Evolutionary conservation across 1,284 basidiomycete genomes (phyloP), one percentile per base, ranked within the genome.

Genomic region (Rhodotorula sp.): DNA sequence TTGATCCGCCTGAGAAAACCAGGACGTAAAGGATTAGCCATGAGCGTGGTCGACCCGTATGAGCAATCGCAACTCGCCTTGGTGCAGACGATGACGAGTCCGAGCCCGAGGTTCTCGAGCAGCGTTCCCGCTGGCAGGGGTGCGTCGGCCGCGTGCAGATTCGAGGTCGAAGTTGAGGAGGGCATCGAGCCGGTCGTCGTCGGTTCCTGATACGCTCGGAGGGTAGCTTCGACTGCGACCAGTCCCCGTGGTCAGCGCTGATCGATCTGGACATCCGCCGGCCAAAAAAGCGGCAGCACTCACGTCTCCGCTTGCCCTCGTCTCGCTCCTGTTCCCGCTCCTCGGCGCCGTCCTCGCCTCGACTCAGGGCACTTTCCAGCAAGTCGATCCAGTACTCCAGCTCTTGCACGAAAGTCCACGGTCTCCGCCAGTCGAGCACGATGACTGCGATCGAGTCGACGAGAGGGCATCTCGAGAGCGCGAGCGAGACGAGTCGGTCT

Each of bases 381-480:
- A 91, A 92, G 65, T 81, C 82, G 59, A 98, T 83, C 96, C 96
- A 98, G 58, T 84, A 87, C 70, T 91, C 84, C 8, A 99, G 84
- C 79, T 98, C 91, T n/a, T 90, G 87, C 1, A 96, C 81, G 82
- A 98, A 97, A 0, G 89, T 87, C 88, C 91, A 93, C 0, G 96
- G 96, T 76, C 87, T 87, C 76, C 93, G 93, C 96, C 95, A 98
- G 81, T 99, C 96, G n/a, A 98, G 84, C 0, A 90, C 87, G 77
- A 98, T 91, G 77, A 97, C 84, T 62, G 94, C 87, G 20, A 93
- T 85, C 0, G 92, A 91, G 78, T 96, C 90, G 51, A 88, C 85
- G 15, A 94, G 81, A 8, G 88, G 84, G 23, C 86, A 67, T 8
- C 91, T 88, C 0, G 92, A 90, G 26, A 97, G 83, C 69, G 94